Base-by-base conservation (phyloP, 371 early-diverging fungal species). In the Haplosporangium sp. region DNA sequence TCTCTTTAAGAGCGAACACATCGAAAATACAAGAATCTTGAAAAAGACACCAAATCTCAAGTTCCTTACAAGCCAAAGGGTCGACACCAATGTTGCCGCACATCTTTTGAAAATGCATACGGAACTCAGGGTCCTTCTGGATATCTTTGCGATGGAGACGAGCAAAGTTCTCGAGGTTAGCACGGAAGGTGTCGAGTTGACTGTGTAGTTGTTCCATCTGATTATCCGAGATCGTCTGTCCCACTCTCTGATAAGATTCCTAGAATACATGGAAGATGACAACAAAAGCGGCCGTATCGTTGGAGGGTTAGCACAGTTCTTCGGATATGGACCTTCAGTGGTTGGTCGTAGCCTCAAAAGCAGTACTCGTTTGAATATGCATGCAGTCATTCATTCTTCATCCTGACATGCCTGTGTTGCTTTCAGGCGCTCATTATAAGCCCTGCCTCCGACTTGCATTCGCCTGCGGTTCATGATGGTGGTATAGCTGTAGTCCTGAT, bases 81-180 rank as follows among this genome's bases (percentile, higher is more conserved):
- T 98, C 98, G 2, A 99, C 95, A 4, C 98, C 98, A 68, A 98
- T 92, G 59, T 92, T 88, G 21, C 86, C 87, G 74, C 98, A 98
- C 97, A 99, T 96, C 23, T 87, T 86, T 73, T 97, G 96, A 72
- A 99, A 97, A 59, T 95, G 95, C 51, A 88, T 85, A 13, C 99
- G 90, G 82, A 99, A 95, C 12, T 81, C 86, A 6, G 98, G 94
- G 77, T 98, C 91, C 59, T 89, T 89, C 61, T 91, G 89, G 73
- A 98, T 98, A 71, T 96, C 95, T 59, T 93, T 91, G 50, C 91
- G 87, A 81, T 98, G 92, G 62, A 92, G 89, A 11, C 86, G 74
- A 16, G 97, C 94, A 87, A 98, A 96, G 21, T 86, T 90, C 81
- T 95, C 92, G 6, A 99, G 84, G 59, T 95, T 91, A 11, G 84